Conservation (phyloP, 2,329 filamentous ascomycete genomes). For the Parafenestella ontariensis region DNA sequence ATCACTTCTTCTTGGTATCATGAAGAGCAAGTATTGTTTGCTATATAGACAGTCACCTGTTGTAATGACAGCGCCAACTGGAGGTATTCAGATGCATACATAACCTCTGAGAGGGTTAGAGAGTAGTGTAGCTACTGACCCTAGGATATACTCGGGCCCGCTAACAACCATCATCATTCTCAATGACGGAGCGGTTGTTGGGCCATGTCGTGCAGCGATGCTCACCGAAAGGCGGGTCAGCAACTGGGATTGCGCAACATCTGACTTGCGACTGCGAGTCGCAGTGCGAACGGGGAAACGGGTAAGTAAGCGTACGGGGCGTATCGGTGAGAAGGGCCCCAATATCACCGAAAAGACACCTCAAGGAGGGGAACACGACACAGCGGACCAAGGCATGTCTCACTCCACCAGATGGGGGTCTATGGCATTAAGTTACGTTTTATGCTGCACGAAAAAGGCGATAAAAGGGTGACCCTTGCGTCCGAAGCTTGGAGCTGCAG, state of each 20-base stretch:
- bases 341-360: slow-evolving; percentile 14
- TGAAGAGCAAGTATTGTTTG: no score
- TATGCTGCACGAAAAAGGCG: slow-evolving; percentile 15
- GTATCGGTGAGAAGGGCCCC: slow-evolving; percentile 14
- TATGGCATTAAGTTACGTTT: slow-evolving; percentile 11
- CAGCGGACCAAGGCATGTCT: background rate
- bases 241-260: slow-evolving; percentile 24
- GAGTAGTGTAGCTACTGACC: background rate
- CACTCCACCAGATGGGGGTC: slow-evolving; percentile 3
- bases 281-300: slow-evolving; percentile 23
- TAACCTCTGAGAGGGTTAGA: background rate
- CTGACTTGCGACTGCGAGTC: slow-evolving; percentile 15
- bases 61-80: background rate
- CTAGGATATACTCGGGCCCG: background rate
- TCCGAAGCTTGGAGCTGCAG: slow-evolving; percentile 26
- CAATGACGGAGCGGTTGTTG: slow-evolving; percentile 1
- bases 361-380: slow-evolving; percentile 11
- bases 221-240: slow-evolving; percentile 13
- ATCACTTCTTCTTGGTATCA: no score
- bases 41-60: no score
- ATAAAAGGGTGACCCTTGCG: slow-evolving; percentile 13
- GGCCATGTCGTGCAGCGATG: no score
- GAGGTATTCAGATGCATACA: background rate
- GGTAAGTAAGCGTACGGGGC: slow-evolving; percentile 14
- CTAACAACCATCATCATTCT: background rate